Base-by-base conservation (phyloP, 1,139 yeast genomes). In the Debaryomycetaceae sp. region DNA sequence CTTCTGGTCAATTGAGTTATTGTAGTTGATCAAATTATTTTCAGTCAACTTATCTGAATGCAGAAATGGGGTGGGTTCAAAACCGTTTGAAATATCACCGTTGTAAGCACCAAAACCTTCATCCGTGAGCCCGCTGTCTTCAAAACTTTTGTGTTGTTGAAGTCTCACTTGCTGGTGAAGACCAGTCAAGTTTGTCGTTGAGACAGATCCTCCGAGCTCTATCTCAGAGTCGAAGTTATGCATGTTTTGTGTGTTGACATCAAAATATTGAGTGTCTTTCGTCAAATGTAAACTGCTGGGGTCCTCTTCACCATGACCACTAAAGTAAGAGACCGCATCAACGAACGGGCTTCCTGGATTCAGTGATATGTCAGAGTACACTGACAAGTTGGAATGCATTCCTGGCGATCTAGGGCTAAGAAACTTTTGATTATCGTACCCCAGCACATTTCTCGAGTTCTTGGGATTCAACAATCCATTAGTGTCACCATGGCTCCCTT, bases 121-220 rank as follows among this genome's bases (percentile, higher is more conserved):
- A 22, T 22, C 26, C 11, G 26, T 11, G 11, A 3, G 11, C 11
- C 11, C 26, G 11, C 26, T 22, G 11, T 22, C 26, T 8, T 22
- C 11, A 8, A 22, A 8, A 11, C 11, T 22, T 22, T 22, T 22
- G 4, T 22, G 26, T 22, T 22, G 26, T 11, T 22, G 26, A 11
- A 22, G 11, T 22, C 26, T 22, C 2, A 3, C 15, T 2, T 29
- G 29, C 13, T 29, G 24, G 14, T 17, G 17, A 49, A 60, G 42
- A 5, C 46, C 51, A 6, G 49, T 49, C 42, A 71, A 58, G 47
- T 70, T 68, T 1, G 73, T 61, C 36, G 61, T 58, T 28, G 72
- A 65, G 2, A 71, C 59, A 5, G 74, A 68, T 28, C 66, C 73
- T 2, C 77, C 77, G 33, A 71, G 54, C 1, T 58, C 66, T 17